Base-by-base conservation (phyloP, 495 filamentous ascomycete species). In the Xylaria palmicola region DNA sequence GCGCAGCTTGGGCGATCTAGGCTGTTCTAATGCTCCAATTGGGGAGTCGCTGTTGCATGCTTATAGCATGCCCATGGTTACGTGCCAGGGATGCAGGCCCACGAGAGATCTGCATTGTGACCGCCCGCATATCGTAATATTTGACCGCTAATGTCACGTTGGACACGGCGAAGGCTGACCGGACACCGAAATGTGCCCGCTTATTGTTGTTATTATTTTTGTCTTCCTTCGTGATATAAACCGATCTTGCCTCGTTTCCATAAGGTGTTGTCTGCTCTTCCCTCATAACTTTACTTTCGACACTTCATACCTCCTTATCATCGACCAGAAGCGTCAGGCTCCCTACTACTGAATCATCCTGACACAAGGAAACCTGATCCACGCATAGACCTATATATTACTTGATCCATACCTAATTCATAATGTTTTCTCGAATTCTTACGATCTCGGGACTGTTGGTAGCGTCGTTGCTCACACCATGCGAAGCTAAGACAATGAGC, bases 71-170 rank as follows among this genome's bases (percentile, higher is more conserved):
- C 34, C 40, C 9, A 36, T 37, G 49, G 17, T n/a, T 39, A 32
- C 13, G 20, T 56, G 27, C 19, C 24, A 13, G 17, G 39, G 20
- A 43, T 44, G 37, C 39, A 44, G 39, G 53, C 17, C 5, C 7
- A n/a, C 1, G 12, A 0, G 32, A 29, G 39, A 40, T 30, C 36
- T 24, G 39, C 34, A 44, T 30, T 56, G 52, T 30, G 39, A 56
- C 53, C 39, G 39, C 53, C 39, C n/a, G n/a, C 17, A 6, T 17
- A 56, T 56, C 37, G 26, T 56, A 44, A 32, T 56, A 56, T 56
- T 43, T 29, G 53, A 19, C 15, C 43, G 15, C 6, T 39, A 39
- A 56, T 56, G 53, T 56, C 53, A 56, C 53, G 39, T 56, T 43
- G 20, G 15, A 26, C 44, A 39, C 37, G 39, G 52, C 39, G 39